A percentile compares a stretch with the other conserved stretches of the same genome.
phyloP scores from a whole-genome alignment of 306 rosid genomes.

The Sicyos baderoa region DNA sequence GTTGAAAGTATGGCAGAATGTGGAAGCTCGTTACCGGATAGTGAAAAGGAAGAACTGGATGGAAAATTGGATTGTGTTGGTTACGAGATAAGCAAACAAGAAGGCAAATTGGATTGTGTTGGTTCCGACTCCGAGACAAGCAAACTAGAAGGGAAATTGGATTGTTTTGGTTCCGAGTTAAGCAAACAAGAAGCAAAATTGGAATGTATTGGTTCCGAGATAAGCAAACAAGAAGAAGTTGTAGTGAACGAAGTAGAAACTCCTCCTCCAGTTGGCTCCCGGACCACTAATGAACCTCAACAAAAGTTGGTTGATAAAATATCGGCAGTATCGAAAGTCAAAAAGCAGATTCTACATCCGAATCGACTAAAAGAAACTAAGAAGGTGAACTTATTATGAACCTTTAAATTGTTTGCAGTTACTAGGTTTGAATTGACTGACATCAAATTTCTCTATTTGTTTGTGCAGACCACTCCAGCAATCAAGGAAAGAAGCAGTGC shows the following conservation, averaged over 20 bases:
- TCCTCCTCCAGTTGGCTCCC: constrained; percentile 29
- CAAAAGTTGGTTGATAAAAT: constrained; percentile 30
- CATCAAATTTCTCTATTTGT: constrained; percentile 20
- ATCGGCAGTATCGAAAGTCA: constrained; percentile 35
- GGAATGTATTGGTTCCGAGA: constrained; percentile 26
- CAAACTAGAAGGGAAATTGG: constrained; percentile 28
- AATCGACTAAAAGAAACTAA: constrained; percentile 37
- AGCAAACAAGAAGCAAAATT: constrained; percentile 13
- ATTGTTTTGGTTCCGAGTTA: constrained; percentile 25
- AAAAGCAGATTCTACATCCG: constrained; percentile 35
- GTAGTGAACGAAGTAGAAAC: constrained; percentile 31
- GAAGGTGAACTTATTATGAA: constrained; percentile 36
- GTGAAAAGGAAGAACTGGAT: constrained; percentile 34
- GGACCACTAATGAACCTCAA: constrained; percentile 35
- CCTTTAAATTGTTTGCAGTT: background rate
- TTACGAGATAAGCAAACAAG: constrained; percentile 33
- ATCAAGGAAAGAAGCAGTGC: constrained; percentile 40
- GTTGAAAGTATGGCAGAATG: constrained; percentile 29
- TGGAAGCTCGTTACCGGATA: constrained; percentile 27
- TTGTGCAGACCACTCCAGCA: constrained; percentile 42
- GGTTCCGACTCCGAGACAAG: constrained; percentile 22
- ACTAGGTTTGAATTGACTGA: background rate
- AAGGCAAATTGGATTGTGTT: constrained; percentile 25
- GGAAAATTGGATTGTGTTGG: constrained; percentile 23
- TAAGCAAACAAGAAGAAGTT: constrained; percentile 35